Conservation (phyloP, 2,329 filamentous ascomycete genomes). For the Arthrobotrys sphaeroides region DNA sequence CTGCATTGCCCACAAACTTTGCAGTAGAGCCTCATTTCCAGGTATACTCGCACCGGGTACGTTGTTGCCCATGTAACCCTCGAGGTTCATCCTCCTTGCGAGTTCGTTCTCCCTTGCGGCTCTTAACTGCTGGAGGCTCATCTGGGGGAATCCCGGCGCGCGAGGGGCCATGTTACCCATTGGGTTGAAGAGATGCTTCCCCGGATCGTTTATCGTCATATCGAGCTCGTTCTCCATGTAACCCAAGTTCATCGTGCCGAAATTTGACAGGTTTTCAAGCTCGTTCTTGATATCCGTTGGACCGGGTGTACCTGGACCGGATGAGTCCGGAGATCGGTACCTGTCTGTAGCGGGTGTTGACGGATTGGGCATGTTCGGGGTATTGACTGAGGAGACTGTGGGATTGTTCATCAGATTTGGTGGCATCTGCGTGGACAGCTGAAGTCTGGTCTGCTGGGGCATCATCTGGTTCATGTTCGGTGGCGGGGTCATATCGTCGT, state of each 20-base stretch:
- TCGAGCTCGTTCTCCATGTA: slow-evolving; percentile 69
- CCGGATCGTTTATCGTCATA: slow-evolving; percentile 61
- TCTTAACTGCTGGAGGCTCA: slow-evolving; percentile 72
- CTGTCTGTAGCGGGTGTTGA: slow-evolving; percentile 63
- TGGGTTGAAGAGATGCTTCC: slow-evolving; percentile 58
- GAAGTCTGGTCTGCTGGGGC: slow-evolving; percentile 68
- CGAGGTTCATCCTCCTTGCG: slow-evolving; percentile 60
- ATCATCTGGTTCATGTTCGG: slow-evolving; percentile 66
- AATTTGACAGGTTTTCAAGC: slow-evolving; percentile 71
- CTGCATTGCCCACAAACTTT: slow-evolving; percentile 69
- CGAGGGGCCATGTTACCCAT: slow-evolving; percentile 46
- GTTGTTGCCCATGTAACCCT: slow-evolving; percentile 58
- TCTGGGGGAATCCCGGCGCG: slow-evolving; percentile 62
- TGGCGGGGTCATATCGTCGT: slow-evolving; percentile 63
- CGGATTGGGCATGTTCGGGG: slow-evolving; percentile 77
- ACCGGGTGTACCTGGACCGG: slow-evolving; percentile 72
- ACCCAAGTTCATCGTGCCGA: slow-evolving; percentile 65
- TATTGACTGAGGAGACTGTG: slow-evolving; percentile 87
- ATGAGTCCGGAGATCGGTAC: slow-evolving; percentile 70
- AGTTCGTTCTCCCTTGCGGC: slow-evolving; percentile 54
- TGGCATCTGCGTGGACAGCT: slow-evolving; percentile 66
- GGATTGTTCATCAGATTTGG: slow-evolving; percentile 68
- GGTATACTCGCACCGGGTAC: slow-evolving; percentile 56
- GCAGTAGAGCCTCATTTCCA: slow-evolving; percentile 59
- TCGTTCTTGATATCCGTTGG: slow-evolving; percentile 75